These are phyloP conservation scores for Talaromyces piceae DNA, from an alignment of 2,329 filamentous ascomycete species.

Conservation along the genomic window DNA sequence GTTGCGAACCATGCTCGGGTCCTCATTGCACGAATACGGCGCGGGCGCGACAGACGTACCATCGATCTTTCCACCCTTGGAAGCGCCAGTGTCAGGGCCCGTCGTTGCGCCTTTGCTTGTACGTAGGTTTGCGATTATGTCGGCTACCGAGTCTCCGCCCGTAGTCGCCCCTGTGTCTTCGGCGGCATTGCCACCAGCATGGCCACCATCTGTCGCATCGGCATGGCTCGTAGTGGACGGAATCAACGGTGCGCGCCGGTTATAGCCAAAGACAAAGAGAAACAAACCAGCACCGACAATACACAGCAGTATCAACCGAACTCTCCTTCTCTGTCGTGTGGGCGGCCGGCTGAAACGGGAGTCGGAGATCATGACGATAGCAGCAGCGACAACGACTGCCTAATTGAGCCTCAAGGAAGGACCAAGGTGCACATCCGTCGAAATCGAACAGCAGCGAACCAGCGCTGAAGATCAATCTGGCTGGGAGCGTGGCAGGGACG, in stretches of 20 bases:
- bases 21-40: conserved; percentile 3
- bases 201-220: background rate
- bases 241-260: conserved; percentile 1
- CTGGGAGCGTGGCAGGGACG: background rate
- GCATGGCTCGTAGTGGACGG: conserved; percentile 1
- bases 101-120: too few relatives aligned
- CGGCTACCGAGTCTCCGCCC: background rate
- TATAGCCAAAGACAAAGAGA: conserved; percentile 8
- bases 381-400: background rate
- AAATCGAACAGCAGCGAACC: background rate
- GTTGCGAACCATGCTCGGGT: conserved; percentile 2
- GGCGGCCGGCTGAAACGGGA: conserved; percentile 4
- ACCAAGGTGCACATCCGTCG: too few relatives aligned
- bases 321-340: conserved; percentile 7
- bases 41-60: background rate
- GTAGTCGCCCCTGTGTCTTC: background rate
- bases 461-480: background rate
- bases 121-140: background rate
- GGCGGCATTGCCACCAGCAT: too few relatives aligned
- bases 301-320: conserved; percentile 4
- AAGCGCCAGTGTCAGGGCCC: background rate
- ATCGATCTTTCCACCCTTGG: background rate
- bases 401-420: too few relatives aligned
- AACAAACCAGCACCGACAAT: conserved; percentile 6
- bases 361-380: conserved; percentile 7